phyloP scores from a whole-genome alignment of 192 early-diverging fungal genomes.

The Linnemannia elongata region DNA sequence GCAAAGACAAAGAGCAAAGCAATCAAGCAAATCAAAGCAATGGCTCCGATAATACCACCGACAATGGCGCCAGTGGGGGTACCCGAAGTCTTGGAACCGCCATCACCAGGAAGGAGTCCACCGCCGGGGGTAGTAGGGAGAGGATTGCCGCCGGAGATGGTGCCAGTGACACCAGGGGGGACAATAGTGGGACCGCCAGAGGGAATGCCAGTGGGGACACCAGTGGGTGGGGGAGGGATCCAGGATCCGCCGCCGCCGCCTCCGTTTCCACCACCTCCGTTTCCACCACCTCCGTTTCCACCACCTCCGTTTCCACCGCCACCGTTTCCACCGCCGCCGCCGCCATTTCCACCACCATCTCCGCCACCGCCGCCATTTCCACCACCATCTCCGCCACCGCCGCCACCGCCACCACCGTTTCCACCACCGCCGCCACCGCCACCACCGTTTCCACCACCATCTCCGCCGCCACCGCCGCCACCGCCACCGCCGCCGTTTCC shows the following conservation, averaged over 20 bases:
- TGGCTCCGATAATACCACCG: conserved; percentile 36
- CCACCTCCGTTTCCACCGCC: conserved; percentile 6
- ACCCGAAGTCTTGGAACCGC: conserved; percentile 41
- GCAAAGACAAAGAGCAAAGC: conserved; percentile 46
- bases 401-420: not conserved
- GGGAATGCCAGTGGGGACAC: conserved; percentile 38
- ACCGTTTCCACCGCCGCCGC: not conserved
- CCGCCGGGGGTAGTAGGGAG: conserved; percentile 7
- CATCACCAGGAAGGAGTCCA: conserved; percentile 6
- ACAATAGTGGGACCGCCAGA: conserved; percentile 37
- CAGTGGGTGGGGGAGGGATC: conserved; percentile 22
- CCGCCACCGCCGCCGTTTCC: conserved; percentile 1
- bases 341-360: not conserved
- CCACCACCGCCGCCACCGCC: conserved; percentile 6
- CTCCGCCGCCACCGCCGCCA: not conserved
- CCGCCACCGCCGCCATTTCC: conserved; percentile 1
- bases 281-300: not conserved
- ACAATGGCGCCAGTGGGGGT: conserved; percentile 25
- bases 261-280: not conserved
- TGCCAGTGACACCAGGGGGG: conserved; percentile 1
- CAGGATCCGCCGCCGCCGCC: conserved; percentile 21
- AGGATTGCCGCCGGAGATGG: not conserved
- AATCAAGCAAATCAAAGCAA: conserved; percentile 39
- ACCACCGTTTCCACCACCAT: not conserved
- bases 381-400: conserved; percentile 7